Conservation (phyloP, 805 yeast genomes). For the Ogataea pilisensis region DNA sequence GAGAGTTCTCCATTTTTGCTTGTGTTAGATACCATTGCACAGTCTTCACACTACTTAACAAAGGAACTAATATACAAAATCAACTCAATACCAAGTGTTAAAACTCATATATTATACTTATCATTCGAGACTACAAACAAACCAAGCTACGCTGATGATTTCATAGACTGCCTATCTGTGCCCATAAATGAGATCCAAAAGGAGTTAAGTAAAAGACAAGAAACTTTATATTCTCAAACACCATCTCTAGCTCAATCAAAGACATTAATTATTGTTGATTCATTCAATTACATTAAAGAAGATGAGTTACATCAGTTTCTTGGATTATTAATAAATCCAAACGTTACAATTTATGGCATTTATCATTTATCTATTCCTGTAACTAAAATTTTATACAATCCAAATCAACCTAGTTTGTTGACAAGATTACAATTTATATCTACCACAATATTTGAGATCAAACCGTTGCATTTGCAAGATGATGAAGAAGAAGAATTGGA, state of each 20-base stretch:
- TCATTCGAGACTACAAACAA: constrained; percentile 62
- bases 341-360: constrained; percentile 41
- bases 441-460: constrained; percentile 61
- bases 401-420: constrained; percentile 20
- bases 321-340: constrained; percentile 36
- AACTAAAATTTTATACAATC: not conserved
- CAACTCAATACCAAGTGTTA: constrained; percentile 22
- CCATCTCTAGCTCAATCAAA: not conserved
- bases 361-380: constrained; percentile 41
- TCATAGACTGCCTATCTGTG: constrained; percentile 40
- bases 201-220: constrained; percentile 5
- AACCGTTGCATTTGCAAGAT: constrained; percentile 34
- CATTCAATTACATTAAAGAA: constrained; percentile 55
- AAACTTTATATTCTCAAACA: not conserved
- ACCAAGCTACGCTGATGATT: constrained; percentile 48
- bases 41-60: constrained; percentile 55
- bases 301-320: constrained; percentile 38
- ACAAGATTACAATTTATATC: constrained; percentile 59
- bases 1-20: constrained; percentile 75
- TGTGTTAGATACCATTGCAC: constrained; percentile 64
- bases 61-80: constrained; percentile 50
- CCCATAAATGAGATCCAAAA: constrained; percentile 8
- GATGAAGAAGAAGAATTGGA: constrained; percentile 49
- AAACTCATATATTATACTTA: constrained; percentile 43
- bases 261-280: constrained; percentile 56